These are phyloP conservation scores for Pseudopithomyces chartarum DNA, from an alignment of 2,329 filamentous ascomycete species.

Conservation along the genomic window DNA sequence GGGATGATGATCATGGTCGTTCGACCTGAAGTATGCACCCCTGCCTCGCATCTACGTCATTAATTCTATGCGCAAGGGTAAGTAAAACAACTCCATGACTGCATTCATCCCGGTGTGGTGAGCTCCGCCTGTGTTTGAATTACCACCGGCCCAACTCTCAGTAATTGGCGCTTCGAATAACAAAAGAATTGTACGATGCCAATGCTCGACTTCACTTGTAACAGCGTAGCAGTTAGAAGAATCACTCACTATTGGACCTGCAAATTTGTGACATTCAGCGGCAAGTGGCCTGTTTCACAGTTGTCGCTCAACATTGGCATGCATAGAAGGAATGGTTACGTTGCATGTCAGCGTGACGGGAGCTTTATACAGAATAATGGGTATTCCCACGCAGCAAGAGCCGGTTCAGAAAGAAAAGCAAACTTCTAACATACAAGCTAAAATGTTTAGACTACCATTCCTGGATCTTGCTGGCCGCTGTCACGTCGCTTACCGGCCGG, in stretches of 20 bases:
- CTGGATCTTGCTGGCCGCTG: background rate
- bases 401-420: background rate
- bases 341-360: background rate
- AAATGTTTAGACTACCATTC: constrained; percentile 3
- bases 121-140: too few species aligned
- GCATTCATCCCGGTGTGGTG: background rate
- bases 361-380: background rate
- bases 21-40: background rate
- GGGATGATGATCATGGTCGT: background rate
- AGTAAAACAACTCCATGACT: background rate
- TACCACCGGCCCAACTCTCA: too few species aligned
- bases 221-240: background rate
- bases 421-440: background rate
- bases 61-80: background rate
- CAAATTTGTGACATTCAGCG: background rate
- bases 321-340: background rate
- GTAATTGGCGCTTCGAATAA: too few species aligned
- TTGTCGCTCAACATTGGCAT: background rate
- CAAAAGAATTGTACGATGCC: too few species aligned
- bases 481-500: constrained; percentile 1
- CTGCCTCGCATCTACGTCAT: background rate
- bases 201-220: too few species aligned
- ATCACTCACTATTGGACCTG: background rate
- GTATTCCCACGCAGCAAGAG: background rate
- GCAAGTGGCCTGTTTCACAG: background rate